phyloP scores from a whole-genome alignment of 192 early-diverging fungal genomes.

The Podila epicladia region DNA sequence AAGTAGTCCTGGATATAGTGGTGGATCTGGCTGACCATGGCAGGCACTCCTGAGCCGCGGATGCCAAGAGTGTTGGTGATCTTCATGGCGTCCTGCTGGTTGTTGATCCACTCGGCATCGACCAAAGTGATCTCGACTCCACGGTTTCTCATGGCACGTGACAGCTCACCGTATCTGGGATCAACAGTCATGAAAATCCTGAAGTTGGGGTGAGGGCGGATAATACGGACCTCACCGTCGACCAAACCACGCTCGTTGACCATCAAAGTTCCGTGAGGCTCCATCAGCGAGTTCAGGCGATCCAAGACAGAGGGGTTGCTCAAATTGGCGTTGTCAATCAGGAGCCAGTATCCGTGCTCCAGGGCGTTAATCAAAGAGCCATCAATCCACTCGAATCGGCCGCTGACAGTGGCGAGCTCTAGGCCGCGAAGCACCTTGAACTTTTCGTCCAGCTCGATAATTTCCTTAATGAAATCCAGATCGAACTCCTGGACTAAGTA shows the following conservation, averaged over 20 bases:
- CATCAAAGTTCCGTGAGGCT: slow-evolving; percentile 86
- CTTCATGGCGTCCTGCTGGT: slow-evolving; percentile 57
- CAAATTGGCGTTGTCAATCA: slow-evolving; percentile 96
- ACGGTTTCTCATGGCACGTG: slow-evolving; percentile 97
- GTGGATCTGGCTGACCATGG: slow-evolving; percentile 53
- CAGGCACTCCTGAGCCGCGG: slow-evolving; percentile 50
- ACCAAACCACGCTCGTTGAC: slow-evolving; percentile 92
- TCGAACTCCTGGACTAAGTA: slow-evolving; percentile 44
- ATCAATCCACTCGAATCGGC: slow-evolving; percentile 98
- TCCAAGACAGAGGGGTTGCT: slow-evolving; percentile 96
- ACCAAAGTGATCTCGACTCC: slow-evolving; percentile 90
- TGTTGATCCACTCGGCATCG: slow-evolving; percentile 60
- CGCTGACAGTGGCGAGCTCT: slow-evolving; percentile 66
- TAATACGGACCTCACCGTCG: slow-evolving; percentile 79
- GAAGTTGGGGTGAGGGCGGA: slow-evolving; percentile 89
- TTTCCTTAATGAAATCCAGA: slow-evolving; percentile 29
- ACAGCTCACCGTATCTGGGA: slow-evolving; percentile 91
- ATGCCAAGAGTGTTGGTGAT: slow-evolving; percentile 59
- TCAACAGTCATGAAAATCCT: slow-evolving; percentile 97
- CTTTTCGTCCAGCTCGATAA: slow-evolving; percentile 38
- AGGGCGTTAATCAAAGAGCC: slow-evolving; percentile 91
- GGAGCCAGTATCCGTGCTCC: slow-evolving; percentile 90
- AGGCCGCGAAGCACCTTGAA: slow-evolving; percentile 50
- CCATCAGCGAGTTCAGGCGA: slow-evolving; percentile 93
- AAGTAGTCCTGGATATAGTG: slow-evolving; percentile 45